phyloP scores from a whole-genome alignment of 2,329 filamentous ascomycete genomes.

The Penicillium palitans region DNA sequence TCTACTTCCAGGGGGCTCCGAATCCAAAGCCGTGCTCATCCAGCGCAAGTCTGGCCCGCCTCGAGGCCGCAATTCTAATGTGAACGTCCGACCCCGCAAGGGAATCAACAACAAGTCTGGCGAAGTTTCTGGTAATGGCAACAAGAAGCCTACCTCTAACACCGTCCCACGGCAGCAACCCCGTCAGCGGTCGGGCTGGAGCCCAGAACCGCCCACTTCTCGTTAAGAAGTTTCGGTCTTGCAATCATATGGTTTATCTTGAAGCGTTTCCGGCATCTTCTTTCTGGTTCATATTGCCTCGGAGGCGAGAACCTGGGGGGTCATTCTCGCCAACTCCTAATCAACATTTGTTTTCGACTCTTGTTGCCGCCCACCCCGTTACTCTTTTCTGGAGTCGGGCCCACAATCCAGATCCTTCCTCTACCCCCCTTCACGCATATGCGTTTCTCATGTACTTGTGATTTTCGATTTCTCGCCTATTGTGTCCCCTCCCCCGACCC shows the following conservation, averaged over 20 bases:
- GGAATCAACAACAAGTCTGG: constrained; percentile 32
- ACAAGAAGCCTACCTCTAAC: constrained; percentile 28
- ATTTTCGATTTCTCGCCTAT: neutral
- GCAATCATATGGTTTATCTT: neutral
- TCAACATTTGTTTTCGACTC: neutral
- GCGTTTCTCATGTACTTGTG: constrained; percentile 6
- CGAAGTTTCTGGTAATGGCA: constrained; percentile 27
- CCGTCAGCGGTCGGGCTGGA: neutral
- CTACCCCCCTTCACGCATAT: neutral
- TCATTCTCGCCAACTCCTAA: neutral
- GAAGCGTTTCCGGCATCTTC: constrained; percentile 7
- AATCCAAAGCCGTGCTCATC: constrained; percentile 44
- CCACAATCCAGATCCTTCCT: neutral
- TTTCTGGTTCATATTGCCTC: neutral
- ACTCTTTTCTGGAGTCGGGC: neutral
- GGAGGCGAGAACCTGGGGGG: neutral
- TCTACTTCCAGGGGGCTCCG: constrained; percentile 49
- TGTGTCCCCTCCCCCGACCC: neutral
- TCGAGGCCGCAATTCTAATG: constrained; percentile 30
- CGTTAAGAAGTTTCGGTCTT: neutral
- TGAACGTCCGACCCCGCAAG: constrained; percentile 13
- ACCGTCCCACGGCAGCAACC: neutral
- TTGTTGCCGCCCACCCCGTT: neutral
- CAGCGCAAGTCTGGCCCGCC: constrained; percentile 34
- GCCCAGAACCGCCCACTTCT: neutral